A percentile compares a stretch with the other conserved stretches of the same genome.
These are phyloP conservation scores for Fusarium nematophilum DNA, from an alignment of 2,329 filamentous ascomycete genomes.

Conservation along the genomic window DNA sequence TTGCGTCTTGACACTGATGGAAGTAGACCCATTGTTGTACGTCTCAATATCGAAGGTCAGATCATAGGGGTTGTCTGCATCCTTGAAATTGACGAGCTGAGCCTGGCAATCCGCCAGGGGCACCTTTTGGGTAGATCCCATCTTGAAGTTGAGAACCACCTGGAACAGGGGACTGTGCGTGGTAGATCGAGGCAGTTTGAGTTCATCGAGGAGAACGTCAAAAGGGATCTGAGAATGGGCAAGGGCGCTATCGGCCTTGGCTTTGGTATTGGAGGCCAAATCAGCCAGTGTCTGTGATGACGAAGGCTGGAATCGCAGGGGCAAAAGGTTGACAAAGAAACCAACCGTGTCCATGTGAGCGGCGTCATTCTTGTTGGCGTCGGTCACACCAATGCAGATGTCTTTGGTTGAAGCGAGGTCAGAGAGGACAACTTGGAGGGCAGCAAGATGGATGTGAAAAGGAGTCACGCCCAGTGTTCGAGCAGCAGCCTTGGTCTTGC, in stretches of 20 bases:
- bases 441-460: neutral
- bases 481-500: neutral
- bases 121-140: neutral
- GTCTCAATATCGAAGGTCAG: neutral
- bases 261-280: neutral
- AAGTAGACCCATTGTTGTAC: neutral
- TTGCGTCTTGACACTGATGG: neutral
- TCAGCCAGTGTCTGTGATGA: neutral
- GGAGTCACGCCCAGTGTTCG: neutral
- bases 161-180: constrained; percentile 7
- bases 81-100: neutral
- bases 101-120: neutral
- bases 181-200: neutral
- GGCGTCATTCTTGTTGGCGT: constrained; percentile 2
- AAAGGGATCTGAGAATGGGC: neutral
- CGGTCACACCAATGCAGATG: constrained; percentile 13
- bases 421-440: neutral
- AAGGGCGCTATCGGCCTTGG: neutral
- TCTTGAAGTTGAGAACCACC: constrained; percentile 1
- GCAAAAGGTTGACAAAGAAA: constrained; percentile 13
- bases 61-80: neutral
- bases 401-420: neutral
- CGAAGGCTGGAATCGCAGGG: constrained; percentile 3
- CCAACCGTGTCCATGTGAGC: constrained; percentile 1
- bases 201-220: constrained; percentile 1